Evolutionary conservation across 2,329 filamentous ascomycete species (phyloP).

Genomic region (Aspergillus sp.): DNA sequence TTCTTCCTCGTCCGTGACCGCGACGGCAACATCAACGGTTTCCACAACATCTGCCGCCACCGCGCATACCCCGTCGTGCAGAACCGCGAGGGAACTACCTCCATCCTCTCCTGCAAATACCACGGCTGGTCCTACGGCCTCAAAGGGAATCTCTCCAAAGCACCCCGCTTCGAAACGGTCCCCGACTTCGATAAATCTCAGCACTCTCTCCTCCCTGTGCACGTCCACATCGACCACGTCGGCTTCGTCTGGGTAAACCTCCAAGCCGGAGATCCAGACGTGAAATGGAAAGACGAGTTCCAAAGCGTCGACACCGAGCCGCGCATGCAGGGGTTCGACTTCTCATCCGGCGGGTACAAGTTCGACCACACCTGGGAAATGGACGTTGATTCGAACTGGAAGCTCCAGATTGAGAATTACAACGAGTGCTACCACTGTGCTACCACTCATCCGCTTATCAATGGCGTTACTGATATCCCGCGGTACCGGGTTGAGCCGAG

Average conservation of each 20-base stretch:
- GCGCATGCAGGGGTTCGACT: conserved; percentile 25
- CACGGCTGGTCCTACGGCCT: conserved; percentile 28
- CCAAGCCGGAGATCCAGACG: conserved; percentile 18
- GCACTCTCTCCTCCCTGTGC: conserved; percentile 18
- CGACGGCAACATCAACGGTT: conserved; percentile 16
- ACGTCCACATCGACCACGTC: conserved; percentile 21
- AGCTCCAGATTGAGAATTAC: conserved; percentile 25
- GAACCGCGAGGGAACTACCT: conserved; percentile 13
- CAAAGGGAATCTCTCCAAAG: conserved; percentile 25
- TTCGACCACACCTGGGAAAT: conserved; percentile 29
- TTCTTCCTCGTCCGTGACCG: conserved; percentile 11
- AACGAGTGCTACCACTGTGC: conserved; percentile 30
- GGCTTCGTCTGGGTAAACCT: conserved; percentile 29
- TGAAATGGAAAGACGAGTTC: conserved; percentile 23
- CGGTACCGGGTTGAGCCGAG: conserved; percentile 55
- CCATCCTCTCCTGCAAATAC: conserved; percentile 25
- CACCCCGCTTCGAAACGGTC: conserved; percentile 23
- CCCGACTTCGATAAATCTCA: conserved; percentile 18
- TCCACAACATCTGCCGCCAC: conserved; percentile 28
- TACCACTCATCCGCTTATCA: conserved; percentile 26
- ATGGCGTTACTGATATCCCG: conserved; percentile 52
- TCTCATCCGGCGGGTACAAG: conserved; percentile 14
- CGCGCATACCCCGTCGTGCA: conserved; percentile 22
- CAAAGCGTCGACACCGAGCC: conserved; percentile 19
- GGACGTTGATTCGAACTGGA: conserved; percentile 26